Conservation (phyloP, 768 basidiomycete species). For the Trametes elegans region DNA sequence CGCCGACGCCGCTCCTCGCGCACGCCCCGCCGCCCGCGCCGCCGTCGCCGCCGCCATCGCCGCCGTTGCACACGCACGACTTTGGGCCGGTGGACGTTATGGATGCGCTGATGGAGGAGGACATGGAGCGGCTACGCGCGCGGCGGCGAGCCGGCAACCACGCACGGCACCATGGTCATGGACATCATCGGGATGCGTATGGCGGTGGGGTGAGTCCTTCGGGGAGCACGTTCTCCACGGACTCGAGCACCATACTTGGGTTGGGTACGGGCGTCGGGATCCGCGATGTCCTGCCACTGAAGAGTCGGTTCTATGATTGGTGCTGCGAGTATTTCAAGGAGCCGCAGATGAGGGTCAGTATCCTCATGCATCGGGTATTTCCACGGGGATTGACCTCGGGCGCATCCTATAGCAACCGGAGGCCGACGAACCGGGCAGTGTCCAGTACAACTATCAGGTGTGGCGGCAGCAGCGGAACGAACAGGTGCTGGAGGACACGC, state of each 20-base stretch:
- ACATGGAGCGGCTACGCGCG: constrained; percentile 86
- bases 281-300: constrained; percentile 83
- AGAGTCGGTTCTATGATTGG: constrained; percentile 94
- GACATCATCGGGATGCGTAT: constrained; percentile 32
- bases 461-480: constrained; percentile 95
- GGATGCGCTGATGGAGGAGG: constrained; percentile 88
- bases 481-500: constrained; percentile 65
- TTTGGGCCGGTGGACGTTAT: constrained; percentile 79
- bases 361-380: not conserved
- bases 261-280: constrained; percentile 80
- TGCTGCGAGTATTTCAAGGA: constrained; percentile 97
- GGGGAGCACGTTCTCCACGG: constrained; percentile 75
- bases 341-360: constrained; percentile 91
- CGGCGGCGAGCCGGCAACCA: constrained; percentile 49
- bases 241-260: constrained; percentile 74
- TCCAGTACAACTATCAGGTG: constrained; percentile 91
- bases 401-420: constrained; percentile 71
- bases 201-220: constrained; percentile 62
- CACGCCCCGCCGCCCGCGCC: constrained; percentile 16
- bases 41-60: constrained; percentile 23
- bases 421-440: constrained; percentile 92
- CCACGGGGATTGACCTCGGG: constrained; percentile 14
- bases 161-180: constrained; percentile 37
- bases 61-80: constrained; percentile 42
- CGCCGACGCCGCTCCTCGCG: too few relatives aligned